Percentiles rank a stretch among this genome's conserved stretches.
phyloP scores from a whole-genome alignment of 768 basidiomycete genomes.

The Russula lepida region DNA sequence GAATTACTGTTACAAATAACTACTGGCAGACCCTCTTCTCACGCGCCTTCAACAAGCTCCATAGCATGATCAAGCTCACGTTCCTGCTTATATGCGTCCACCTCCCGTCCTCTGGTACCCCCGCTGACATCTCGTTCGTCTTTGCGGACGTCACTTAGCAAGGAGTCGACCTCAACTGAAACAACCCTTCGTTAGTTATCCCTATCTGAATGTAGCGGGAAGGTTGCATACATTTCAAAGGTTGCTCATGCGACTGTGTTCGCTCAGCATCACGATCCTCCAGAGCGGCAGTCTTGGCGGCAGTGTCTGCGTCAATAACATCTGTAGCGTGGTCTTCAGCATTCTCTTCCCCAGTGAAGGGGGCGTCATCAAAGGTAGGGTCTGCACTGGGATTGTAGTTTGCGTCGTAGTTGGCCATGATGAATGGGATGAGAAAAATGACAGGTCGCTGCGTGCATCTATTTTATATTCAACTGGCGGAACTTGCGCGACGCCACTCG shows the following conservation, averaged over 20 bases:
- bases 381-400: slow-evolving; percentile 10
- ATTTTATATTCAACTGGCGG: neutral
- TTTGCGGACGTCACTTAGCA: neutral
- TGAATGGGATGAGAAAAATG: neutral
- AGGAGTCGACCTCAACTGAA: neutral
- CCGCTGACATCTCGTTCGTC: slow-evolving; percentile 9
- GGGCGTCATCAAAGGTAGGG: slow-evolving; percentile 1
- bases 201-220: neutral
- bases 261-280: slow-evolving; percentile 5
- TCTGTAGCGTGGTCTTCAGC: neutral
- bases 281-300: neutral
- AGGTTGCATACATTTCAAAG: slow-evolving; percentile 2
- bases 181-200: neutral
- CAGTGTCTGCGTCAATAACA: neutral
- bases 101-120: neutral
- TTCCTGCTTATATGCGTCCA: slow-evolving; percentile 11
- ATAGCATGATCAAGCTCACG: neutral
- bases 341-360: neutral
- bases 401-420: slow-evolving; percentile 10
- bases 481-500: neutral
- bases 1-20: too few relatives aligned
- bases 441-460: neutral
- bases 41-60: neutral
- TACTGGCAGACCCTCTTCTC: too few relatives aligned
- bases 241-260: neutral